These are phyloP conservation scores for Mycena rebaudengoi DNA, from an alignment of 768 basidiomycete genomes.

Conservation along the genomic window DNA sequence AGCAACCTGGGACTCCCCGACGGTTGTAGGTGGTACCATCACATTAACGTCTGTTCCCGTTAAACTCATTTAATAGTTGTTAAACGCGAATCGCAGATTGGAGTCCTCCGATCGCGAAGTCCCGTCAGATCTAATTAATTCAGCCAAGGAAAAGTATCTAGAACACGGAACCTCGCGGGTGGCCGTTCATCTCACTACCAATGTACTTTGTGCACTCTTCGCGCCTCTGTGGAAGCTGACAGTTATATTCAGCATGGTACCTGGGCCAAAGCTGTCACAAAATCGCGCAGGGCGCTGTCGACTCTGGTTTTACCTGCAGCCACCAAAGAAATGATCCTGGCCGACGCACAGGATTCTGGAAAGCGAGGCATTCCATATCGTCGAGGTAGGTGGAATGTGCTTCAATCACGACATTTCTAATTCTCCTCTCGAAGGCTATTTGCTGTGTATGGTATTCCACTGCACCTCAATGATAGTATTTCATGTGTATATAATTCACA, in stretches of 20 bases:
- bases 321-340: conserved; percentile 20
- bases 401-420: not conserved
- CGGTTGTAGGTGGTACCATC: not conserved
- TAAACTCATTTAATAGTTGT: not conserved
- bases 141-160: not conserved
- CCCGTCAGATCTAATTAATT: not conserved
- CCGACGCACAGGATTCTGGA: conserved; percentile 24
- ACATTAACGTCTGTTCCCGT: not conserved
- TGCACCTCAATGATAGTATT: not conserved
- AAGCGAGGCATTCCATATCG: conserved; percentile 30
- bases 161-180: not conserved
- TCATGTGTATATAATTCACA: not conserved
- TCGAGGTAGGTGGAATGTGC: conserved; percentile 7
- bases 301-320: conserved; percentile 23
- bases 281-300: conserved; percentile 18
- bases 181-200: conserved; percentile 1
- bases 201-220: too few relatives aligned
- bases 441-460: conserved; percentile 1
- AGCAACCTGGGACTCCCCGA: not conserved
- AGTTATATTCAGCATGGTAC: conserved; percentile 6
- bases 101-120: conserved; percentile 1
- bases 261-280: conserved; percentile 21
- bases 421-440: not conserved
- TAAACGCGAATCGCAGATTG: not conserved
- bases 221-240: too few relatives aligned